phyloP scores from a whole-genome alignment of 768 basidiomycete genomes.

The Steccherinum ochraceum region DNA sequence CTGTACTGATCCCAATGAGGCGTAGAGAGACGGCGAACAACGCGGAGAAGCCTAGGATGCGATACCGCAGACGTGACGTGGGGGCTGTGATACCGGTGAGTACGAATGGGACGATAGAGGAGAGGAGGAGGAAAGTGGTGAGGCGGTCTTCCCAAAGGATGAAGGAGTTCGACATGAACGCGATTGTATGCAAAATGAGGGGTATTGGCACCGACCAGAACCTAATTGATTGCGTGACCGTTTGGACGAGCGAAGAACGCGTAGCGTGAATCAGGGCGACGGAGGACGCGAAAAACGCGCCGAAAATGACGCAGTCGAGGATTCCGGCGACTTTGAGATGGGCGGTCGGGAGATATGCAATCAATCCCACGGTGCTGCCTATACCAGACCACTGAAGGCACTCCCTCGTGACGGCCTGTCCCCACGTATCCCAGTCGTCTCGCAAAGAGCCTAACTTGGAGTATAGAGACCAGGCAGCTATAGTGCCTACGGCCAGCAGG shows the following conservation, averaged over 20 bases:
- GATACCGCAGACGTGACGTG: conserved; percentile 58
- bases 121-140: conserved; percentile 65
- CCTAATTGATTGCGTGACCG: background rate
- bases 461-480: conserved; percentile 54
- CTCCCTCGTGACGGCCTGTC: conserved; percentile 10
- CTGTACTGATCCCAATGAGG: conserved; percentile 73
- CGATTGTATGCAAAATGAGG: conserved; percentile 60
- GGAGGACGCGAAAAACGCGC: conserved; percentile 39
- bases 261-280: conserved; percentile 37
- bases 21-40: conserved; percentile 65
- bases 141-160: conserved; percentile 96
- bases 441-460: conserved; percentile 34
- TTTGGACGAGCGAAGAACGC: conserved; percentile 16
- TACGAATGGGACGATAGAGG: conserved; percentile 55
- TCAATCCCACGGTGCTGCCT: conserved; percentile 10
- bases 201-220: conserved; percentile 32
- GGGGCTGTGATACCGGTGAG: conserved; percentile 64
- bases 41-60: conserved; percentile 67
- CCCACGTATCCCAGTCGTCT: conserved; percentile 39
- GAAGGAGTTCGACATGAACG: conserved; percentile 92
- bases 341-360: conserved; percentile 29
- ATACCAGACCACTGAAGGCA: conserved; percentile 6
- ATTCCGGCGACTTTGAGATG: conserved; percentile 38
- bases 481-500: conserved; percentile 49
- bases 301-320: conserved; percentile 48